phyloP scores from a whole-genome alignment of 2,329 filamentous ascomycete genomes.

The Botrytis deweyae region DNA sequence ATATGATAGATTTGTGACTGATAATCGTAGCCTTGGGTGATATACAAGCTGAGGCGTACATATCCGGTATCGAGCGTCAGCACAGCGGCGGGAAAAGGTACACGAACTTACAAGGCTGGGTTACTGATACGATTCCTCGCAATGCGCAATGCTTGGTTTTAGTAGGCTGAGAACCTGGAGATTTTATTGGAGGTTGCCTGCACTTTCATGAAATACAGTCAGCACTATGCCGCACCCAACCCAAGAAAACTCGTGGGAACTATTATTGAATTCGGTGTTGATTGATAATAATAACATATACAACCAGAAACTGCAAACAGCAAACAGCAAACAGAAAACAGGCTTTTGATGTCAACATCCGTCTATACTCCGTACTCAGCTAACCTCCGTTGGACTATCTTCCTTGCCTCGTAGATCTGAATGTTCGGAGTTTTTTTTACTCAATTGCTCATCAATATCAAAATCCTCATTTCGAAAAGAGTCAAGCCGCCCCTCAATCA shows the following conservation, averaged over 20 bases:
- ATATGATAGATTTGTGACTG: conserved; percentile 12
- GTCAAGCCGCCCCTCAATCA: neutral
- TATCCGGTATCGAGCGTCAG: neutral
- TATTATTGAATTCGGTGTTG: conserved; percentile 4
- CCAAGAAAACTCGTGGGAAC: conserved; percentile 1
- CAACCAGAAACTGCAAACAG: neutral
- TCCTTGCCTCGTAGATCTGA: neutral
- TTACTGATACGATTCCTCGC: neutral
- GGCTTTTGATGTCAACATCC: neutral
- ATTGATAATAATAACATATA: conserved; percentile 1
- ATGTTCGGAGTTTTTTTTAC: neutral
- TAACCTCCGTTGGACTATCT: neutral
- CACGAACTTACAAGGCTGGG: conserved; percentile 16
- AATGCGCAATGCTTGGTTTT: neutral
- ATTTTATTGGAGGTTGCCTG: neutral
- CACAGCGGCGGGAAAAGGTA: neutral
- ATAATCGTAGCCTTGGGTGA: conserved; percentile 14
- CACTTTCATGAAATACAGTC: conserved; percentile 14
- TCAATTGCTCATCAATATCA: neutral
- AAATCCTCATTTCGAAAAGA: neutral
- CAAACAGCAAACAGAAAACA: neutral
- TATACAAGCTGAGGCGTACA: conserved; percentile 8
- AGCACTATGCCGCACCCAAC: conserved; percentile 15
- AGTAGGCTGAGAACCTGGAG: conserved; percentile 9
- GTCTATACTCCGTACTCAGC: neutral